Conservation (phyloP, 2,329 filamentous ascomycete genomes). For the Arthroderma uncinatum region DNA sequence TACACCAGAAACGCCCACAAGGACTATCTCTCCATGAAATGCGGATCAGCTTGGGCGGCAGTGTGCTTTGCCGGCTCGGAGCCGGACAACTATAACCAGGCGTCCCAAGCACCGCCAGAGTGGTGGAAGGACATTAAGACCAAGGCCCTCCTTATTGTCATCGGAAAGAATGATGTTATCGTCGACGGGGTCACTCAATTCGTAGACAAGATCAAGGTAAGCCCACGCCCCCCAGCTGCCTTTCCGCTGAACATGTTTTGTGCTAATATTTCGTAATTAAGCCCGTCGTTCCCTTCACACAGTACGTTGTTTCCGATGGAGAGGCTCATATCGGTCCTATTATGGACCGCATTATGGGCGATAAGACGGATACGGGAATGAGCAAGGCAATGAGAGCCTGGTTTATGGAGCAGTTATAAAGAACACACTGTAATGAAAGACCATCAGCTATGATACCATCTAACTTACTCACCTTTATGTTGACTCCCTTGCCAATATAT, state of each 20-base stretch:
- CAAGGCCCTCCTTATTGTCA: slow-evolving; percentile 42
- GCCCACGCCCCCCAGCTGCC: slow-evolving; percentile 15
- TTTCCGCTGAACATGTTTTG: not conserved
- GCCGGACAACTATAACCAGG: slow-evolving; percentile 45
- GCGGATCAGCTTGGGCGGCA: slow-evolving; percentile 37
- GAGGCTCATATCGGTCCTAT: slow-evolving; percentile 36
- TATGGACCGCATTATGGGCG: slow-evolving; percentile 29
- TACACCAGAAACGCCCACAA: slow-evolving; percentile 39
- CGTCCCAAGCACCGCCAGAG: slow-evolving; percentile 36
- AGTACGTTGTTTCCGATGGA: slow-evolving; percentile 27
- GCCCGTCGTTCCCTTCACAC: slow-evolving; percentile 22
- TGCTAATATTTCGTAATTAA: slow-evolving; percentile 7
- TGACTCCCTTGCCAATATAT: too few relatives aligned
- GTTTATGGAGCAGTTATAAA: slow-evolving; percentile 18
- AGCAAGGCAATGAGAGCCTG: slow-evolving; percentile 30
- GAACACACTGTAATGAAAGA: not conserved
- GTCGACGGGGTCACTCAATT: slow-evolving; percentile 45
- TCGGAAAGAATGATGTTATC: slow-evolving; percentile 46
- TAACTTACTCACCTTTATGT: too few relatives aligned
- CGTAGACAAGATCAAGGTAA: slow-evolving; percentile 36
- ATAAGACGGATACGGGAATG: slow-evolving; percentile 30
- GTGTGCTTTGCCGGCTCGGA: slow-evolving; percentile 37
- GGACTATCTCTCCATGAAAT: slow-evolving; percentile 38
- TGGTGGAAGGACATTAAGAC: slow-evolving; percentile 46
- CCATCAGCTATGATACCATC: not conserved